Conservation (phyloP, 2,329 filamentous ascomycete species). For the Coniochaeta sp. region DNA sequence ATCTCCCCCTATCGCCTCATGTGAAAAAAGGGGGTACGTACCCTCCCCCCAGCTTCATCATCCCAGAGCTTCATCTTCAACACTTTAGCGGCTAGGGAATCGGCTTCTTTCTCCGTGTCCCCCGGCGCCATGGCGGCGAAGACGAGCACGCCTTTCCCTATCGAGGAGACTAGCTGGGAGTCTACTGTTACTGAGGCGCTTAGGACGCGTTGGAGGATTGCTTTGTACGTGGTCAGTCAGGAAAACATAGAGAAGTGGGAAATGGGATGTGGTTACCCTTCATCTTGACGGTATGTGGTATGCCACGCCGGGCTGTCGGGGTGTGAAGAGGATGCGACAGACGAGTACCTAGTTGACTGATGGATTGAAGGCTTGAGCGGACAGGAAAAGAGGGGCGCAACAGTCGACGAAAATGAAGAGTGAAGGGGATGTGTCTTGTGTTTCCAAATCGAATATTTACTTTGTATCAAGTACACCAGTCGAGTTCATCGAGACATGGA, state of each 20-base stretch:
- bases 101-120: constrained; percentile 83
- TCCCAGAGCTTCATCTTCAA: constrained; percentile 91
- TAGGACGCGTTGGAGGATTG: constrained; percentile 86
- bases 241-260: not conserved
- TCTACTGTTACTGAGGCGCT: constrained; percentile 96
- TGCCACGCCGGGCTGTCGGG: no score
- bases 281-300: no score
- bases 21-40: constrained; percentile 26
- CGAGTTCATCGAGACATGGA: no score
- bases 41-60: constrained; percentile 65
- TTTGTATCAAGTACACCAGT: no score
- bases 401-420: no score
- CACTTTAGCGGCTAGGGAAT: constrained; percentile 76
- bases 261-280: constrained; percentile 11
- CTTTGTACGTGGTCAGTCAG: constrained; percentile 44
- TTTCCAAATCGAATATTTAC: no score
- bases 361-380: no score
- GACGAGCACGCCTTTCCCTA: constrained; percentile 83
- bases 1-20: not conserved
- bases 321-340: no score
- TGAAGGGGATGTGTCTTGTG: no score
- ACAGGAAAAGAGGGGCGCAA: no score
- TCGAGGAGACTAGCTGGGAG: constrained; percentile 80
- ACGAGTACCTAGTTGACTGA: no score
- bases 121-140: constrained; percentile 87